A percentile compares a stretch with the other conserved stretches of the same genome.
These are phyloP conservation scores for Rhododendron henanense DNA, from an alignment of 148 eudicot genomes.

Conservation along the genomic window DNA sequence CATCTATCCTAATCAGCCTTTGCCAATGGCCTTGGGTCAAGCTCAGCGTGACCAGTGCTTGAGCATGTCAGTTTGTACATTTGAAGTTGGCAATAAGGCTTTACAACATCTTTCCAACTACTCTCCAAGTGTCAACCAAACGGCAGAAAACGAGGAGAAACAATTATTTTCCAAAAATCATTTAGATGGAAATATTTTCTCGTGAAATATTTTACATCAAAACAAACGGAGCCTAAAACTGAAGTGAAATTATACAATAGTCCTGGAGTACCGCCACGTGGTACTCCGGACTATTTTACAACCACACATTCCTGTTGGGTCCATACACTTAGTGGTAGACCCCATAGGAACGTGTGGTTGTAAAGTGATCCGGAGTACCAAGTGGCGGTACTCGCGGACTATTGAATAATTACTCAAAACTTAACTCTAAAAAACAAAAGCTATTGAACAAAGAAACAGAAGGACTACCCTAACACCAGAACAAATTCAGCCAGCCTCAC, in stretches of 20 bases:
- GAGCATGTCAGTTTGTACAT: background rate
- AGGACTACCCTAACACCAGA: background rate
- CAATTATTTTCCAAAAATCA: background rate
- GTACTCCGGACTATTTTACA: no score
- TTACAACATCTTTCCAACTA: background rate
- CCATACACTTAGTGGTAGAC: no score
- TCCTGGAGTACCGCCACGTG: no score
- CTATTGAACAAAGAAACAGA: background rate
- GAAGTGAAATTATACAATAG: background rate
- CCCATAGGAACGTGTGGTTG: no score
- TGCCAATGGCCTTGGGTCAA: background rate
- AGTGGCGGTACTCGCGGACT: no score
- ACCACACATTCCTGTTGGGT: no score
- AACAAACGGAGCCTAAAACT: background rate
- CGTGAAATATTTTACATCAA: background rate
- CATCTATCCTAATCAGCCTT: background rate
- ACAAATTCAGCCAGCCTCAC: background rate
- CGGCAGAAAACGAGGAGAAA: background rate
- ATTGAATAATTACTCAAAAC: no score
- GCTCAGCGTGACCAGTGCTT: background rate
- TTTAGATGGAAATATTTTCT: background rate
- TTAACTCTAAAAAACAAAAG: background rate
- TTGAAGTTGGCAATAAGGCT: background rate
- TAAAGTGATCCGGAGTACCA: no score
- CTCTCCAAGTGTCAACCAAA: background rate